These are phyloP conservation scores for Pleurotus salmoneostramineus DNA, from an alignment of 768 basidiomycete species.

Conservation along the genomic window DNA sequence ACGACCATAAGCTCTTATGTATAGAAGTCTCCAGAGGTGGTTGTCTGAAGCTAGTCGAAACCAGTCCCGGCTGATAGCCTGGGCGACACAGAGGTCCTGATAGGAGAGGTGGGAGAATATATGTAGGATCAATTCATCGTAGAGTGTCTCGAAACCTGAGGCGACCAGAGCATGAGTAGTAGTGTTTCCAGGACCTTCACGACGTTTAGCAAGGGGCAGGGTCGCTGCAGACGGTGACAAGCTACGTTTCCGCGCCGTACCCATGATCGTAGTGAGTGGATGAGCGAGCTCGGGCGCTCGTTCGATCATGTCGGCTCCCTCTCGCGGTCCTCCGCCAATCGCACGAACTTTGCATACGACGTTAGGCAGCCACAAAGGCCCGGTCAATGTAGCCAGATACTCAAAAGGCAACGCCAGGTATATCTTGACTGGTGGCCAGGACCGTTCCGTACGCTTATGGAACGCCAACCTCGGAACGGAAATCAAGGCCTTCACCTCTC, in stretches of 20 bases:
- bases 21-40: conserved; percentile 70
- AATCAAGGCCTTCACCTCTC: conserved; percentile 87
- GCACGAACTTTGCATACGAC: conserved; percentile 61
- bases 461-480: conserved; percentile 84
- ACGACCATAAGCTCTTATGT: conserved; percentile 62
- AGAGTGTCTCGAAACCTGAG: conserved; percentile 29
- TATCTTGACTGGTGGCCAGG: conserved; percentile 89
- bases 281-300: neutral
- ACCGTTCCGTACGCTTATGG: conserved; percentile 87
- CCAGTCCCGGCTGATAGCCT: conserved; percentile 64
- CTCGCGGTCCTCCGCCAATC: conserved; percentile 47
- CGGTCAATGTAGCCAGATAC: conserved; percentile 89
- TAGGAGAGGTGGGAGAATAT: conserved; percentile 71
- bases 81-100: conserved; percentile 62
- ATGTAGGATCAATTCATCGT: conserved; percentile 71
- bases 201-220: conserved; percentile 50
- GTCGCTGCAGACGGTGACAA: conserved; percentile 50
- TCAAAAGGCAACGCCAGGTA: conserved; percentile 88
- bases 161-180: neutral
- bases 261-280: conserved; percentile 2
- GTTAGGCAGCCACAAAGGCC: conserved; percentile 69
- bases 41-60: conserved; percentile 63
- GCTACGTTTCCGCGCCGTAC: conserved; percentile 47
- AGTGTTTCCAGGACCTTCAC: neutral
- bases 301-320: conserved; percentile 40